Conservation (phyloP, 139 green algal species). For the Chlamydomonas sp. region DNA sequence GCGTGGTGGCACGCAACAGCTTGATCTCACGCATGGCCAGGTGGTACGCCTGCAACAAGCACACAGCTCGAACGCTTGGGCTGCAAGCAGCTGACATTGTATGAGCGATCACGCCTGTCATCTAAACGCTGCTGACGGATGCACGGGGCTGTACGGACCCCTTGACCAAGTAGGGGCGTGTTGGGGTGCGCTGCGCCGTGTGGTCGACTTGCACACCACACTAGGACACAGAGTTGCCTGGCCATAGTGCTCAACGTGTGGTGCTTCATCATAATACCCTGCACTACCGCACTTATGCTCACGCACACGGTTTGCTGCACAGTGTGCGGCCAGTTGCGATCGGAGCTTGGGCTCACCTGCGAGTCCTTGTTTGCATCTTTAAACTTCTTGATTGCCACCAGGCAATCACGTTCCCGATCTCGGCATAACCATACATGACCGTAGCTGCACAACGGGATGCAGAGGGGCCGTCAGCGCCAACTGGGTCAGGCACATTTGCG, state of each 20-base stretch:
- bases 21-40: conserved; percentile 40
- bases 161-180: no score
- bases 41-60: conserved; percentile 21
- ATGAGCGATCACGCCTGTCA: background rate
- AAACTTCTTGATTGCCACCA: conserved; percentile 42
- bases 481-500: background rate
- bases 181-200: no score
- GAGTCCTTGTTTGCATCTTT: conserved; percentile 47
- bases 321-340: background rate
- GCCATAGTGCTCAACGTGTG: no score
- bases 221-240: no score
- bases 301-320: no score
- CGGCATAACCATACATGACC: conserved; percentile 35
- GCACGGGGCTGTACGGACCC: no score
- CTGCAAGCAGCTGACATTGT: background rate
- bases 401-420: conserved; percentile 29
- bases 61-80: background rate
- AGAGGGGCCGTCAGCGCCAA: no score
- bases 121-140: no score
- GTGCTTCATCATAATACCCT: no score
- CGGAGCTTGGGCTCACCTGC: background rate
- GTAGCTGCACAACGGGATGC: background rate
- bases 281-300: no score
- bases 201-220: no score
- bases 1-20: conserved; percentile 21